Percentiles rank a stretch among this genome's conserved stretches.
Conservation (phyloP, 2,329 filamentous ascomycete species). For the Beauveria brongniartii region DNA sequence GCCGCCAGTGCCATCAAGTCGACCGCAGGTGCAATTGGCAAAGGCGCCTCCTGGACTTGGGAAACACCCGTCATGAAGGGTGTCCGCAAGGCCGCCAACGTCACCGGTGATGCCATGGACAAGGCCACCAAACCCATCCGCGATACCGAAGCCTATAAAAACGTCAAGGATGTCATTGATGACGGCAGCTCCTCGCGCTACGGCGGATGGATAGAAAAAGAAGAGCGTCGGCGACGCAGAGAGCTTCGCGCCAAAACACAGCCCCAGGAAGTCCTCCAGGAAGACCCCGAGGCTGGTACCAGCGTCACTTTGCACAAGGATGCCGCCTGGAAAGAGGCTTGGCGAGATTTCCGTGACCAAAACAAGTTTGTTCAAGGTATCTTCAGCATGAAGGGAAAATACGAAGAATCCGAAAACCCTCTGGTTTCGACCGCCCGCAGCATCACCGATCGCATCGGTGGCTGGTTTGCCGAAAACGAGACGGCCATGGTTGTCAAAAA, state of each 20-base stretch:
- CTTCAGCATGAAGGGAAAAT: conserved; percentile 77
- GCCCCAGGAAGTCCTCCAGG: conserved; percentile 56
- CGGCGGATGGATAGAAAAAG: conserved; percentile 93
- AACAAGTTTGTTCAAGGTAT: conserved; percentile 83
- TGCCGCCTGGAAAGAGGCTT: conserved; percentile 95
- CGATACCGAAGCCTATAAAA: conserved; percentile 90
- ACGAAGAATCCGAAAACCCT: conserved; percentile 96
- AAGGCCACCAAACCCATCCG: conserved; percentile 92
- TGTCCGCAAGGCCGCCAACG: conserved; percentile 75
- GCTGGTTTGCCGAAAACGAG: conserved; percentile 98
- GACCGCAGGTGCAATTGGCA: conserved; percentile 79
- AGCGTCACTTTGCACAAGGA: conserved; percentile 96
- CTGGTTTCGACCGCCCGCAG: conserved; percentile 86
- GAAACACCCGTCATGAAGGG: conserved; percentile 90
- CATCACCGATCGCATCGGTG: conserved; percentile 85
- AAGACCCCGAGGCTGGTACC: conserved; percentile 90
- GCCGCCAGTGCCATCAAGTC: conserved; percentile 75
- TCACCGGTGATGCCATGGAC: conserved; percentile 79
- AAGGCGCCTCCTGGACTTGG: conserved; percentile 94
- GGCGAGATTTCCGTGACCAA: conserved; percentile 87
- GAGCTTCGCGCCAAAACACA: conserved; percentile 62
- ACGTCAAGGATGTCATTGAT: conserved; percentile 91
- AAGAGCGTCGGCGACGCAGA: conserved; percentile 75
- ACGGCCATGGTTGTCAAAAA: conserved; percentile 97
- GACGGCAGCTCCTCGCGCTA: conserved; percentile 95